Base-by-base conservation (phyloP, 2,329 filamentous ascomycete species). In the Fusarium anguioides region DNA sequence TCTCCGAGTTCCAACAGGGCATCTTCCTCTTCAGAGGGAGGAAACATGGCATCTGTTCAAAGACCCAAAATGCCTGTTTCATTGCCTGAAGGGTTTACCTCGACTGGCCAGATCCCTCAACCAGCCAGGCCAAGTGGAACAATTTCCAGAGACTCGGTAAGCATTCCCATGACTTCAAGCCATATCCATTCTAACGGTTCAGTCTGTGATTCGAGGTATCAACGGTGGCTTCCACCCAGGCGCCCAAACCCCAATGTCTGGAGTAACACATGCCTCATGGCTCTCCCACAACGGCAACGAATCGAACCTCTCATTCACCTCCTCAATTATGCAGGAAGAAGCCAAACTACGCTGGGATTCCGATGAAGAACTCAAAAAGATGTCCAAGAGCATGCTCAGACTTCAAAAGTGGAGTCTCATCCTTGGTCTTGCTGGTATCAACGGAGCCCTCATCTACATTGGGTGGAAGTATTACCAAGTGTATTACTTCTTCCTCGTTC, bases 401-500 rank as follows among this genome's bases (percentile, higher is more conserved):
- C 66, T 80, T 10, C 79, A 81, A 26, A 81, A 81, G 69, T 81
- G 76, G 75, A 71, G 75, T 18, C 74, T 81, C 31, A 78, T 81
- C 29, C 56, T 74, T 15, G 78, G 79, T 1, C 70, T 81, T 10
- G 58, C 69, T 31, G 49, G 71, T 3, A 65, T 80, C 64, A 81
- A 81, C 47, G 78, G 66, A 4, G 66, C 56, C 2, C 73, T 81
- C 35, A 80, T 81, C 57, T 80, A 75, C 21, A 65, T 80, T 8
- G 75, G 78, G 2, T 72, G 75, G 60, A 74, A 68, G 41, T 81
- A 78, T 41, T 79, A 77, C 66, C 75, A 82, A 53, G 74, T 78
- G 17, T 80, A 80, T 64, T 80, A 81, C 64, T 77, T 81, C 51
- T 79, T 83, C 50, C 79, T 83, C 18, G 71, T 82, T 0, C 76